Evolutionary conservation across 495 filamentous ascomycete genomes (phyloP), one percentile per base, ranked within the genome.

Genomic region (Trichoderma virens): DNA sequence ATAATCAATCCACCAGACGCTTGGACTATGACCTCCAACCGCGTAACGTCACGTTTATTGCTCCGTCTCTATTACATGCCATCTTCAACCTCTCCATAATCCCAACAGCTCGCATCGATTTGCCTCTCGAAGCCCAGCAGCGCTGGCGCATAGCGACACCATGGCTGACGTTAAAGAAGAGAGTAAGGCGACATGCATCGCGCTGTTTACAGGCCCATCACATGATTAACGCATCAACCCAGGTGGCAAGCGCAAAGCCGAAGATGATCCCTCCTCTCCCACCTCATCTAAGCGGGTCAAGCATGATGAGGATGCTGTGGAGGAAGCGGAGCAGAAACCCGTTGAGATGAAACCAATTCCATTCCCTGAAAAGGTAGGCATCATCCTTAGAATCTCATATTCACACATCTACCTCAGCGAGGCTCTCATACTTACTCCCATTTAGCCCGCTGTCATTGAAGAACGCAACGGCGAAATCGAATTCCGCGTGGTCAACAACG

Each of bases 401-500:
- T 20, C 18, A n/a, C 45, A n/a, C n/a, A n/a, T n/a, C n/a, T n/a
- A n/a, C n/a, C n/a, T n/a, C n/a, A n/a, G n/a, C n/a, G n/a, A n/a
- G n/a, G n/a, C n/a, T 28, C 28, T 25, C 23, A 39, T 14, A 34
- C 16, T 54, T 59, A 47, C 60, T 56, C 16, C 18, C 34, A 25
- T 62, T 16, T 63, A 91, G 88, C 90, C 92, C 16, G 95, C 94
- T 1, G 93, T 96, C 0, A 80, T 94, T 64, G 94, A 98, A 74
- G 94, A 98, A 74, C 89, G 91, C 68, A 90, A 90, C 72, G 93
- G 94, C 69, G 92, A 96, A 54, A 98, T 98, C 66, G 93, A 97
- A 72, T 98, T 98, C 70, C 87, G 93, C 30, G 95, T 98, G 0
- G 94, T 98, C 66, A 98, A 98, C 77, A 98, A 98, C 72, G 95